Conservation (phyloP, 2,329 filamentous ascomycete genomes). For the Penicillium rolfsii region DNA sequence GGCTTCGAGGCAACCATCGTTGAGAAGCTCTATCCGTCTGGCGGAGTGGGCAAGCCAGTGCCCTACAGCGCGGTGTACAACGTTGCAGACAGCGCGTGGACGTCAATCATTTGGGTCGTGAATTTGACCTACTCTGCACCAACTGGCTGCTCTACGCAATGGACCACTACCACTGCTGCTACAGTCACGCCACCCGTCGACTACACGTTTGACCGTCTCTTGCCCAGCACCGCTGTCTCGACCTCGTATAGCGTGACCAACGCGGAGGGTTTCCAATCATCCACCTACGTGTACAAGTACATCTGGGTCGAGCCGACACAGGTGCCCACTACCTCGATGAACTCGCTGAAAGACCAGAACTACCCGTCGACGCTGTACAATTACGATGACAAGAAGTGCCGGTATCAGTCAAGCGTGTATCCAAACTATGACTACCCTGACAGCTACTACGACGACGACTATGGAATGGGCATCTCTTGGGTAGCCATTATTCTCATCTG, state of each 20-base stretch:
- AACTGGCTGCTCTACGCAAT: slow-evolving; percentile 34
- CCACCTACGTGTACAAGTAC: slow-evolving; percentile 31
- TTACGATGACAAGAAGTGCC: slow-evolving; percentile 16
- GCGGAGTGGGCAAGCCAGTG: slow-evolving; percentile 23
- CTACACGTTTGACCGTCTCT: slow-evolving; percentile 13
- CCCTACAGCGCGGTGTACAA: slow-evolving; percentile 5
- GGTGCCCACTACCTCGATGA: slow-evolving; percentile 27
- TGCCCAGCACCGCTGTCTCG: slow-evolving; percentile 28
- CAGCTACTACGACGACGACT: slow-evolving; percentile 18
- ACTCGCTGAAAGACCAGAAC: slow-evolving; percentile 26
- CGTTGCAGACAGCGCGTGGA: slow-evolving; percentile 11
- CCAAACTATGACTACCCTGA: slow-evolving; percentile 1
- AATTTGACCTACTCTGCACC: slow-evolving; percentile 35
- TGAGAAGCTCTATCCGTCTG: slow-evolving; percentile 34
- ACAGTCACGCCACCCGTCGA: slow-evolving; percentile 24
- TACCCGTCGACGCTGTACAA: slow-evolving; percentile 23
- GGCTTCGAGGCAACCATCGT: slow-evolving; percentile 30
- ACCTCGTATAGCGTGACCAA: slow-evolving; percentile 31
- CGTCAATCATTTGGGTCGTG: slow-evolving; percentile 30
- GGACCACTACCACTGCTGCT: slow-evolving; percentile 31
- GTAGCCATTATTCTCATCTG: slow-evolving; percentile 32
- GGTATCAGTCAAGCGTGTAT: slow-evolving; percentile 9
- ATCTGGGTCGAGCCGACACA: slow-evolving; percentile 36
- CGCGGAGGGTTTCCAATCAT: slow-evolving; percentile 28
- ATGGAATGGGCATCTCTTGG: slow-evolving; percentile 28